These are phyloP conservation scores for Arabidopsis thaliana DNA, from an alignment of 345 rosid species.

Conservation along the genomic window TAIR10.1 NC_003074.8:8830501-8831000, in stretches of 20 bases:
- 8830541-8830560: slow-evolving; percentile 83
- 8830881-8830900: slow-evolving; percentile 66
- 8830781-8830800: slow-evolving; percentile 74
- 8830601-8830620: slow-evolving; percentile 83
- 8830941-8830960: slow-evolving; percentile 61
- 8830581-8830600: slow-evolving; percentile 75
- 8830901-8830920: slow-evolving; percentile 72
- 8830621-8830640: slow-evolving; percentile 59
- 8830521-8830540: slow-evolving; percentile 66
- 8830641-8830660: slow-evolving; percentile 57
- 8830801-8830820: slow-evolving; percentile 73
- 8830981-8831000: slow-evolving; percentile 87
- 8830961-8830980: slow-evolving; percentile 65
- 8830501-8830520: slow-evolving; percentile 67
- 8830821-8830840: slow-evolving; percentile 53
- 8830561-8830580: slow-evolving; percentile 59
- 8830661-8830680: slow-evolving; percentile 80
- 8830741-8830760: slow-evolving; percentile 68
- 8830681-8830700: slow-evolving; percentile 58
- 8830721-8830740: slow-evolving; percentile 87
- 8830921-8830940: slow-evolving; percentile 57
- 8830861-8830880: slow-evolving; percentile 64
- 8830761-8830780: slow-evolving; percentile 51
- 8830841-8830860: slow-evolving; percentile 77
- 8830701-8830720: slow-evolving; percentile 77